These are phyloP conservation scores for Emergomyces pasteurianus DNA, from an alignment of 2,329 filamentous ascomycete genomes.

Conservation along the genomic window DNA sequence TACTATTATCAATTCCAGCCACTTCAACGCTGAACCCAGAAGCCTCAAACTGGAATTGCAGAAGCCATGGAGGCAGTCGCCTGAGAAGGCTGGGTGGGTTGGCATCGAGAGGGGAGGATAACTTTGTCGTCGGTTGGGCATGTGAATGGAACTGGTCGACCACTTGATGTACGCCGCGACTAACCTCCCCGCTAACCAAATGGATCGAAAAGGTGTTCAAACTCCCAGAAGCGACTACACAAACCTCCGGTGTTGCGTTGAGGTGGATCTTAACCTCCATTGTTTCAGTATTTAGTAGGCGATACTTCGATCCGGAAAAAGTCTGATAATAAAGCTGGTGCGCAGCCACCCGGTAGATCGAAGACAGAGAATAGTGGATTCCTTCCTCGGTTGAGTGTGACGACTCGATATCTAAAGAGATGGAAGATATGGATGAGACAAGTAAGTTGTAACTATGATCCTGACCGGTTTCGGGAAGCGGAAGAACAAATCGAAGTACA, in stretches of 20 bases:
- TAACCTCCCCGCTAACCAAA: constrained; percentile 85
- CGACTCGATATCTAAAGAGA: constrained; percentile 86
- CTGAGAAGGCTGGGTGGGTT: constrained; percentile 60
- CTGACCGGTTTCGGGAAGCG: constrained; percentile 51
- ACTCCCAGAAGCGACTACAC: constrained; percentile 66
- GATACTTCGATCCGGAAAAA: constrained; percentile 66
- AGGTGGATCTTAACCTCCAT: constrained; percentile 79
- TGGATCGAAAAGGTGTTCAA: constrained; percentile 80
- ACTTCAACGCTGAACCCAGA: constrained; percentile 84
- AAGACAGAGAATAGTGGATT: constrained; percentile 73
- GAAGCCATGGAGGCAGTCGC: constrained; percentile 68
- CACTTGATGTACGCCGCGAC: constrained; percentile 82
- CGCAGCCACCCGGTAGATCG: constrained; percentile 69
- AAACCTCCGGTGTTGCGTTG: constrained; percentile 72
- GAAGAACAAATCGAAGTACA: constrained; percentile 78
- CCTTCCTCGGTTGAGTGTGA: constrained; percentile 82
- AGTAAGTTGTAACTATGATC: constrained; percentile 86
- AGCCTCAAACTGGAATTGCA: constrained; percentile 73
- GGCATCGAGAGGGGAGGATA: constrained; percentile 36
- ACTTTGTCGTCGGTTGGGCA: constrained; percentile 53
- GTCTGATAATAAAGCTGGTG: constrained; percentile 94
- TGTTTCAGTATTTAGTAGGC: constrained; percentile 75
- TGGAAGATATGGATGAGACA: constrained; percentile 86
- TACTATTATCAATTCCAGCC: constrained; percentile 72
- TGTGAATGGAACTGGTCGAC: constrained; percentile 68